Percentiles rank a stretch among this genome's conserved stretches.
Evolutionary conservation across 192 early-diverging fungal species (phyloP).

Genomic region (Phycomyces nitens): DNA sequence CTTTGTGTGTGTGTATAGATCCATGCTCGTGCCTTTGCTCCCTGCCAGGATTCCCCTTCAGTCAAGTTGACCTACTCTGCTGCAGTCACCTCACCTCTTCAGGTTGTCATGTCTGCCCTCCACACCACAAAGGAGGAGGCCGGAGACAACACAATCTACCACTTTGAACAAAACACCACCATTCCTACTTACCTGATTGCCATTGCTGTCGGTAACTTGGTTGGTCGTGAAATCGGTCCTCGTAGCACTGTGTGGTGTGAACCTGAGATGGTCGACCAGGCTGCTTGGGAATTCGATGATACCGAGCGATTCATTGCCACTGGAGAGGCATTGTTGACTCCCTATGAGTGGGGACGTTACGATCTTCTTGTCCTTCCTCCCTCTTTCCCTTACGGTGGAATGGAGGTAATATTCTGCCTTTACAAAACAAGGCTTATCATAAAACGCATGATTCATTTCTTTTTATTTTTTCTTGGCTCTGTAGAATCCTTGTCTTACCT

Average conservation of each 20-base stretch:
- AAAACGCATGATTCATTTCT: conserved; percentile 8
- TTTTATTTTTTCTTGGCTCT: no score
- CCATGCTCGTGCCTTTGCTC: conserved; percentile 88
- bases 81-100: conserved; percentile 72
- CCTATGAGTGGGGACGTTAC: conserved; percentile 95
- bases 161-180: conserved; percentile 80
- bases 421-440: no score
- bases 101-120: conserved; percentile 91
- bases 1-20: conserved; percentile 44
- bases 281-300: conserved; percentile 93
- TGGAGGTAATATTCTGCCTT: conserved; percentile 40
- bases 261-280: conserved; percentile 81
- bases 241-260: conserved; percentile 96
- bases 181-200: conserved; percentile 97
- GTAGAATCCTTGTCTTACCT: conserved; percentile 97
- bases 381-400: conserved; percentile 72
- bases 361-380: conserved; percentile 89
- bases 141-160: conserved; percentile 57
- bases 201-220: conserved; percentile 89
- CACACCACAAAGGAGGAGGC: conserved; percentile 53
- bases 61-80: conserved; percentile 90
- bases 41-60: conserved; percentile 84
- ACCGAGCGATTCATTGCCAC: conserved; percentile 64
- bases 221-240: conserved; percentile 77
- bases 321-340: conserved; percentile 75